Conservation (phyloP, 192 early-diverging fungal genomes). For the Gorgonomyces haynaldii region DNA sequence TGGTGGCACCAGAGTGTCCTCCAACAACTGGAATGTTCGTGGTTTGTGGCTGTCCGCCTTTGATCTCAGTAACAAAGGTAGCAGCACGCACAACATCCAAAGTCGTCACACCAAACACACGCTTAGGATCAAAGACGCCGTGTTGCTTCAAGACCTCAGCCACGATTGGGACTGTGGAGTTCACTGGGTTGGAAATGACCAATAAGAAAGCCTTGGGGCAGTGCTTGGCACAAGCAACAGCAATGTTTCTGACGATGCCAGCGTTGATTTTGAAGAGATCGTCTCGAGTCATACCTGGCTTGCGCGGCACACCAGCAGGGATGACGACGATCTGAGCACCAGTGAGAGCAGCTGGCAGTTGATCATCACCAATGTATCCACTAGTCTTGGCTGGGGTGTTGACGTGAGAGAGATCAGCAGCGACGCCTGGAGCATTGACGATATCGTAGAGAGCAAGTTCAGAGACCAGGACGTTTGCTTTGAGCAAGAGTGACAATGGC, state of each 20-base stretch:
- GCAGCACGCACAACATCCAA: constrained; percentile 50
- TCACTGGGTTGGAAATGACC: constrained; percentile 59
- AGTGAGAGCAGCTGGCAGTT: constrained; percentile 36
- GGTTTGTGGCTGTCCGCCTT: constrained; percentile 24
- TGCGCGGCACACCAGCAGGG: constrained; percentile 54
- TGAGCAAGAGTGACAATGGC: constrained; percentile 50
- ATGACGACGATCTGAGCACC: constrained; percentile 48
- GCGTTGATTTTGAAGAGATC: constrained; percentile 63
- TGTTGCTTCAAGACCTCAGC: constrained; percentile 49
- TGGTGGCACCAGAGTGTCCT: constrained; percentile 59
- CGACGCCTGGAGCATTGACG: constrained; percentile 54
- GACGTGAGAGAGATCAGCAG: constrained; percentile 55
- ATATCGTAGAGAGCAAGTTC: constrained; percentile 52
- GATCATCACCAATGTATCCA: constrained; percentile 41
- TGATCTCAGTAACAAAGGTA: constrained; percentile 43
- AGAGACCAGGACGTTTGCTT: constrained; percentile 40
- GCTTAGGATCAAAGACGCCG: constrained; percentile 49
- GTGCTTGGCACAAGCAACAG: constrained; percentile 42
- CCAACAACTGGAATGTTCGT: constrained; percentile 45
- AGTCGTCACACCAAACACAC: constrained; percentile 52
- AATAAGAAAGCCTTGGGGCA: constrained; percentile 53
- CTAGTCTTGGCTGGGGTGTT: constrained; percentile 44
- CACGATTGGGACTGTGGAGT: constrained; percentile 55
- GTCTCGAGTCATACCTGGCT: constrained; percentile 62
- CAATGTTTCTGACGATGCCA: constrained; percentile 48